These are phyloP conservation scores for Saccharomyces kudriavzevii DNA, from an alignment of 805 yeast genomes.

Conservation along the genomic window DNA sequence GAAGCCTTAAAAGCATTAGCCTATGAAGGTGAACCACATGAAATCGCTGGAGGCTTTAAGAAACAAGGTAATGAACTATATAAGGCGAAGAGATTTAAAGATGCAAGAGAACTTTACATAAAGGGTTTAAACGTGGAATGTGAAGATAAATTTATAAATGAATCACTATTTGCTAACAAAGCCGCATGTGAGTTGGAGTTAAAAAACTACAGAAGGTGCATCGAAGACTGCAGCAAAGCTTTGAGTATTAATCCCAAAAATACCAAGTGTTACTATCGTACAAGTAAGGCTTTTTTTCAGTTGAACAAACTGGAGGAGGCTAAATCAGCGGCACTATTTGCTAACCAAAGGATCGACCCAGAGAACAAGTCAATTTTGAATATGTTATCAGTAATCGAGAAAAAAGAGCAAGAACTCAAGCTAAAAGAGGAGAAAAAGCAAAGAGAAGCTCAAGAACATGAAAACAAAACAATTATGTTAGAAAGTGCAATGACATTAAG, in stretches of 20 bases:
- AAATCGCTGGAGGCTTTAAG: conserved; percentile 81
- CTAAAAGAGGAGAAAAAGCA: conserved; percentile 22
- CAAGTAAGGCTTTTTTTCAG: conserved; percentile 70
- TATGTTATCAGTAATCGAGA: conserved; percentile 36
- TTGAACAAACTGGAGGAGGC: conserved; percentile 70
- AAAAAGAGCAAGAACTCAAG: conserved; percentile 32
- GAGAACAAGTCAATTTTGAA: conserved; percentile 48
- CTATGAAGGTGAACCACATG: conserved; percentile 92
- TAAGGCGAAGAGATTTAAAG: conserved; percentile 58
- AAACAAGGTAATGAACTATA: conserved; percentile 88
- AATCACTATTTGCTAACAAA: conserved; percentile 66
- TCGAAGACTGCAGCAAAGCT: conserved; percentile 76
- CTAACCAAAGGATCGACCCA: conserved; percentile 46
- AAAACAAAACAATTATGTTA: conserved; percentile 38
- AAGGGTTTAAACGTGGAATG: conserved; percentile 71
- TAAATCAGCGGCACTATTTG: conserved; percentile 54
- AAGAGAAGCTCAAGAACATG: conserved; percentile 26
- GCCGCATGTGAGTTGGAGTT: conserved; percentile 89
- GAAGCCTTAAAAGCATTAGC: conserved; percentile 90
- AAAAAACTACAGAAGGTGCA: conserved; percentile 74
- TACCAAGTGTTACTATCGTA: conserved; percentile 77
- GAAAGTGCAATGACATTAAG: conserved; percentile 56
- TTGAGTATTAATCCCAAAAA: conserved; percentile 57
- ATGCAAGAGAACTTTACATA: conserved; percentile 72
- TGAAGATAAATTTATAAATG: conserved; percentile 45